These are phyloP conservation scores for Fomitopsis palustris DNA, from an alignment of 1,284 basidiomycete species.

Conservation along the genomic window DNA sequence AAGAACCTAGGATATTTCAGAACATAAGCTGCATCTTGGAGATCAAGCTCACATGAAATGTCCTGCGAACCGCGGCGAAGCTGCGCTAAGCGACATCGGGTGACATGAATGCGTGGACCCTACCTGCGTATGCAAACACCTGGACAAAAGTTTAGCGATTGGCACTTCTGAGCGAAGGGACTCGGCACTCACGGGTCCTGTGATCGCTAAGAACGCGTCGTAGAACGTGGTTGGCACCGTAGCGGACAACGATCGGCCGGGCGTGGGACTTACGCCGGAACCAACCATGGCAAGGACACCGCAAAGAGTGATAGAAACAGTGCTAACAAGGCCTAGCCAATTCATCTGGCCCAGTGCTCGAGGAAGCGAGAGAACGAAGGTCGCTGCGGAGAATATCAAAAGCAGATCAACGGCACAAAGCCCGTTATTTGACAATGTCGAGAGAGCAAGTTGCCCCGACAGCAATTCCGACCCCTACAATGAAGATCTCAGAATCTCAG, in stretches of 20 bases:
- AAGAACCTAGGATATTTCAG: slow-evolving; percentile 39
- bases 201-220: slow-evolving; percentile 50
- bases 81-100: background rate
- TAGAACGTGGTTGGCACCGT: slow-evolving; percentile 42
- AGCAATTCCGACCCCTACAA: slow-evolving; percentile 44
- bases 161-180: background rate
- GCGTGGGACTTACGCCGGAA: slow-evolving; percentile 44
- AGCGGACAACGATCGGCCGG: slow-evolving; percentile 37
- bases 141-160: slow-evolving; percentile 13
- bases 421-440: slow-evolving; percentile 43
- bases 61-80: slow-evolving; percentile 25
- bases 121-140: slow-evolving; percentile 54
- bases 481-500: background rate
- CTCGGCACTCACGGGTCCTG: slow-evolving; percentile 40
- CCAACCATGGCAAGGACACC: slow-evolving; percentile 49
- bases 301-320: slow-evolving; percentile 37
- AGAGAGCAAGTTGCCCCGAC: slow-evolving; percentile 49
- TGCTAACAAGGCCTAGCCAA: slow-evolving; percentile 44
- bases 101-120: slow-evolving; percentile 8
- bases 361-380: slow-evolving; percentile 43
- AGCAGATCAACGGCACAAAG: slow-evolving; percentile 43
- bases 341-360: slow-evolving; percentile 44
- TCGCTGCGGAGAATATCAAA: slow-evolving; percentile 42
- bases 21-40: background rate
- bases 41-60: slow-evolving; percentile 44